Evolutionary conservation across 2,329 filamentous ascomycete species (phyloP).

Genomic region (Talaromyces sp.): DNA sequence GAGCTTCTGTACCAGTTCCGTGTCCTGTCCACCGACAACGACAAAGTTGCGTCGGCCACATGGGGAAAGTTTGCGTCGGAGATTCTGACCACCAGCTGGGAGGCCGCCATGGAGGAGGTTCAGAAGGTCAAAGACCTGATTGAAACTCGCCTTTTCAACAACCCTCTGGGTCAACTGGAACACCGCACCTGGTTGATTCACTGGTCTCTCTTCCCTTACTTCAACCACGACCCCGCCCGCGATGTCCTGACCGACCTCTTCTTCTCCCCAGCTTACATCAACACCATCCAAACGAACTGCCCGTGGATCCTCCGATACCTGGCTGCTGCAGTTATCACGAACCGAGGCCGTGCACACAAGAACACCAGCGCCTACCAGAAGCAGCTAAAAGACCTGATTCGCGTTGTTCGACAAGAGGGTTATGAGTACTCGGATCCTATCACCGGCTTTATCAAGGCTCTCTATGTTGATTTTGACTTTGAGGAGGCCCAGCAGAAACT

Average conservation of each 20-base stretch:
- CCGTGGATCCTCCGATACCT: slow-evolving; percentile 96
- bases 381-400: slow-evolving; percentile 94
- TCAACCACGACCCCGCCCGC: slow-evolving; percentile 90
- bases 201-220: slow-evolving; percentile 98
- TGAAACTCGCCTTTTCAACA: slow-evolving; percentile 92
- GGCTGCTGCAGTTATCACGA: slow-evolving; percentile 89
- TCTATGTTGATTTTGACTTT: slow-evolving; percentile 96
- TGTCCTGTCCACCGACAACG: slow-evolving; percentile 95
- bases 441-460: slow-evolving; percentile 91
- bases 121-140: slow-evolving; percentile 87
- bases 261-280: slow-evolving; percentile 97
- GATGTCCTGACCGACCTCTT: slow-evolving; percentile 92
- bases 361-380: slow-evolving; percentile 82
- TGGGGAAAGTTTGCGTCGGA: slow-evolving; percentile 98
- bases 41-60: slow-evolving; percentile 90
- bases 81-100: slow-evolving; percentile 94
- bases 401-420: slow-evolving; percentile 91
- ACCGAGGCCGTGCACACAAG: slow-evolving; percentile 75
- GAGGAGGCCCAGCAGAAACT: slow-evolving; percentile 93
- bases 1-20: slow-evolving; percentile 97
- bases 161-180: slow-evolving; percentile 88
- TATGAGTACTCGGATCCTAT: slow-evolving; percentile 97
- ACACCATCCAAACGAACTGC: slow-evolving; percentile 97
- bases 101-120: slow-evolving; percentile 83
- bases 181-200: slow-evolving; percentile 97